phyloP scores from a whole-genome alignment of 768 basidiomycete genomes.

The Phylloporus arenicola region DNA sequence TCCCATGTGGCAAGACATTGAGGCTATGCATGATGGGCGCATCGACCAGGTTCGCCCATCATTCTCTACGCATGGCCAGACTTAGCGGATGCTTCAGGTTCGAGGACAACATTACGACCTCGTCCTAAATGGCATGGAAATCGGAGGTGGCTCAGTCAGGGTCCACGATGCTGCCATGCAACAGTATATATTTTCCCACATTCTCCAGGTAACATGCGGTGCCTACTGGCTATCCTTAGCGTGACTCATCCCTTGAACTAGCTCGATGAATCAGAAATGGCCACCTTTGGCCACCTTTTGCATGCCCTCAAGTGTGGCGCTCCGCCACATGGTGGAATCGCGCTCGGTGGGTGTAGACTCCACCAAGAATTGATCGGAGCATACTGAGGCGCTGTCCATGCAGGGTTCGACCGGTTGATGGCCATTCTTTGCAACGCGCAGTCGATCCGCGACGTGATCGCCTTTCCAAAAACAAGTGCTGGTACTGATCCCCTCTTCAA shows the following conservation, averaged over 20 bases:
- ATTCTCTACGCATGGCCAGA: neutral
- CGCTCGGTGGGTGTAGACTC: constrained; percentile 56
- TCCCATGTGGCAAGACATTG: constrained; percentile 86
- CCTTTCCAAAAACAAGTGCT: constrained; percentile 86
- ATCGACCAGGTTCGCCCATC: constrained; percentile 45
- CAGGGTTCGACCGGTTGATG: constrained; percentile 92
- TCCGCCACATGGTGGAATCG: constrained; percentile 93
- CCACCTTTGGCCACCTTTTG: constrained; percentile 77
- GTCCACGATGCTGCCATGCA: constrained; percentile 88
- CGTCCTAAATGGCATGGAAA: constrained; percentile 88
- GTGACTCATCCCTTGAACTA: constrained; percentile 29
- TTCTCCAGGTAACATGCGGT: constrained; percentile 61
- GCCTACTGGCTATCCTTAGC: constrained; percentile 7
- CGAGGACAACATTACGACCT: constrained; percentile 96
- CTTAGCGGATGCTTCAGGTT: constrained; percentile 44
- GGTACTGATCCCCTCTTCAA: constrained; percentile 87
- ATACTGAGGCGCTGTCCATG: constrained; percentile 4
- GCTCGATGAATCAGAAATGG: constrained; percentile 68
- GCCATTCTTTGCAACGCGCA: constrained; percentile 81
- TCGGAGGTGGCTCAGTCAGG: constrained; percentile 91
- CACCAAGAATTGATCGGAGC: constrained; percentile 2
- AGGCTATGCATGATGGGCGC: constrained; percentile 65
- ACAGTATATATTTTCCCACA: constrained; percentile 67
- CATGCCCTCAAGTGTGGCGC: constrained; percentile 87
- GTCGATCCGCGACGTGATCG: constrained; percentile 93